These are phyloP conservation scores for Aegilops tauschii DNA, from an alignment of 176 grass and related monocot species.

Conservation along the genomic window DNA sequence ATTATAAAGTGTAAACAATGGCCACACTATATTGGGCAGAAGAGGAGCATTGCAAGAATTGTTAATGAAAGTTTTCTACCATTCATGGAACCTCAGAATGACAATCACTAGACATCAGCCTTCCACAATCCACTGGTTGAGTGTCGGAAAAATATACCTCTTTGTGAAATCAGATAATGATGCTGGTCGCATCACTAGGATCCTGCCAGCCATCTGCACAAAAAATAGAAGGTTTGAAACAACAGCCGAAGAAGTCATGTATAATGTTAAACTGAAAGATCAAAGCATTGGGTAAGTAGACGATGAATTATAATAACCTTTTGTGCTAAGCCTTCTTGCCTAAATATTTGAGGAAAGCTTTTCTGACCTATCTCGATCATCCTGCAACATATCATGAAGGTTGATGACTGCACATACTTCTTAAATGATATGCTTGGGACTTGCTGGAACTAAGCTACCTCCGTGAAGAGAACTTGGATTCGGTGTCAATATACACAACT, in stretches of 20 bases:
- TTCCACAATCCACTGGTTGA: background rate
- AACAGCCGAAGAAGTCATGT: background rate
- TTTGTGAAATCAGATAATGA: conserved; percentile 84
- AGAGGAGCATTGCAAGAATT: background rate
- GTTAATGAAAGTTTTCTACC: background rate
- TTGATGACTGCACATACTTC: background rate
- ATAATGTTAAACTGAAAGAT: conserved; percentile 1
- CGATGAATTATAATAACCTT: conserved; percentile 48
- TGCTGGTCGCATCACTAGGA: conserved; percentile 70
- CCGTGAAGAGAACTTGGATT: conserved; percentile 89
- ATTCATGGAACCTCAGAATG: background rate
- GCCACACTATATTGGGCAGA: background rate
- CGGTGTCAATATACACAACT: conserved; percentile 86
- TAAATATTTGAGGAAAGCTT: conserved; percentile 95
- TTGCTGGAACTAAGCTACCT: conserved; percentile 52
- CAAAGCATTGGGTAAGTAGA: conserved; percentile 1
- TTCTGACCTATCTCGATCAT: conserved; percentile 86
- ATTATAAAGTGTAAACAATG: background rate
- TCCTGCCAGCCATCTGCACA: conserved; percentile 85
- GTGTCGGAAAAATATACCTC: conserved; percentile 49
- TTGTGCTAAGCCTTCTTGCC: conserved; percentile 74
- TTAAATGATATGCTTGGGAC: background rate
- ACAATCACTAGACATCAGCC: background rate
- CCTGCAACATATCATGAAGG: conserved; percentile 44
- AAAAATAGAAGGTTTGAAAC: conserved; percentile 23